These are phyloP conservation scores for Cercospora zeae-maydis DNA, from an alignment of 2,329 filamentous ascomycete genomes.

Conservation along the genomic window DNA sequence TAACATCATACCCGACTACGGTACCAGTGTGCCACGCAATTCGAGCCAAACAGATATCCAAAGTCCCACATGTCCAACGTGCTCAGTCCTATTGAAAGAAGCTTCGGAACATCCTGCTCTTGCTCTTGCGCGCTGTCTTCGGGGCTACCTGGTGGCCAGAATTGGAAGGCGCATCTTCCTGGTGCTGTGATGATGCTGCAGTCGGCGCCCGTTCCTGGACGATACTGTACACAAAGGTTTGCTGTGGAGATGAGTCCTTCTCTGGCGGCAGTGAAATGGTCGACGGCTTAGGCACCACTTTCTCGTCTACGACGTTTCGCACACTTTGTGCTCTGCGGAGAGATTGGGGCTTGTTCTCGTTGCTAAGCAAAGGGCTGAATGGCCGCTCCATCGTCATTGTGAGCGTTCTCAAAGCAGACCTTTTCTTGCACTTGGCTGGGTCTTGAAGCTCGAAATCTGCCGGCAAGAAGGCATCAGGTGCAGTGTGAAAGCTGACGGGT, in stretches of 20 bases:
- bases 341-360: slow-evolving; percentile 24
- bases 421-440: slow-evolving; percentile 26
- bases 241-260: neutral
- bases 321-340: slow-evolving; percentile 35
- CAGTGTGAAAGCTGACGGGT: slow-evolving; percentile 47
- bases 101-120: slow-evolving; percentile 27
- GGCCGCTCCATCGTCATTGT: slow-evolving; percentile 37
- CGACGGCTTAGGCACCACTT: neutral
- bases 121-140: slow-evolving; percentile 28
- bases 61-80: neutral
- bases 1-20: neutral
- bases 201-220: slow-evolving; percentile 22
- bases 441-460: slow-evolving; percentile 46
- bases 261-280: slow-evolving; percentile 5
- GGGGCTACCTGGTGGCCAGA: slow-evolving; percentile 4
- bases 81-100: slow-evolving; percentile 23
- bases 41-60: slow-evolving; percentile 4
- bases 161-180: slow-evolving; percentile 2
- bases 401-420: slow-evolving; percentile 31
- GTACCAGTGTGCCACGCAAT: too few species aligned
- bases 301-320: slow-evolving; percentile 18
- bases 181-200: slow-evolving; percentile 19
- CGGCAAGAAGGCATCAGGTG: slow-evolving; percentile 47
- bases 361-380: slow-evolving; percentile 31
- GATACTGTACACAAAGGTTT: slow-evolving; percentile 25